phyloP scores from a whole-genome alignment of 2,329 filamentous ascomycete genomes.

The Ciborinia camelliae region DNA sequence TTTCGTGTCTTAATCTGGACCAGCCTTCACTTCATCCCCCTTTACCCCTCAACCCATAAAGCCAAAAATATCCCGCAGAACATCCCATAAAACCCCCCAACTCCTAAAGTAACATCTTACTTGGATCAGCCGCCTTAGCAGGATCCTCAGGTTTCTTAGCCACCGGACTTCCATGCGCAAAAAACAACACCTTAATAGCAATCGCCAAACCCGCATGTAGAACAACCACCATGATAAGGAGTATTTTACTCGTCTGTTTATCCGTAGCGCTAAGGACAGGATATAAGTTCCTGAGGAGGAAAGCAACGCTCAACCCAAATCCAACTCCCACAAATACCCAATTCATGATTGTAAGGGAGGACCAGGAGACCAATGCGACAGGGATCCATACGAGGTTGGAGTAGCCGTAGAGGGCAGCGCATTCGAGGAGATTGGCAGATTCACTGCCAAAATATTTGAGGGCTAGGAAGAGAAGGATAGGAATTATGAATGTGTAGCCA shows the following conservation, averaged over 20 bases:
- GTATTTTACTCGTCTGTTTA: conserved; percentile 81
- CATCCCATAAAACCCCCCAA: no score
- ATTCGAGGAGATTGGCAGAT: conserved; percentile 88
- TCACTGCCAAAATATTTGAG: conserved; percentile 95
- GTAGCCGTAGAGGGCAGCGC: conserved; percentile 94
- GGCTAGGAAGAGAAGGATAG: conserved; percentile 78
- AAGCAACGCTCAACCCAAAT: conserved; percentile 77
- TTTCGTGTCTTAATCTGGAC: not conserved
- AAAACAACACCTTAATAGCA: conserved; percentile 96
- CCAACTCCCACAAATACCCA: conserved; percentile 89
- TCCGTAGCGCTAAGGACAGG: conserved; percentile 92
- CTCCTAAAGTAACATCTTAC: conserved; percentile 19
- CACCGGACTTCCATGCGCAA: conserved; percentile 70
- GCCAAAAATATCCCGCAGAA: not conserved
- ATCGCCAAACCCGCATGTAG: conserved; percentile 88
- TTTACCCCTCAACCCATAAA: no score
- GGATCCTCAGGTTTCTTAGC: conserved; percentile 25
- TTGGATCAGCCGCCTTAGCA: conserved; percentile 16
- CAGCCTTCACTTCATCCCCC: not conserved
- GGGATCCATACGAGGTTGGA: conserved; percentile 96
- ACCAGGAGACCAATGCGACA: conserved; percentile 89
- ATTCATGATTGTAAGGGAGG: conserved; percentile 79
- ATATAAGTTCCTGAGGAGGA: conserved; percentile 81
- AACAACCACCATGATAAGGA: conserved; percentile 78
- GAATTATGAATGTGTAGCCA: conserved; percentile 87